These are phyloP conservation scores for Rhizopogon roseolus DNA, from an alignment of 768 basidiomycete species.

Conservation along the genomic window DNA sequence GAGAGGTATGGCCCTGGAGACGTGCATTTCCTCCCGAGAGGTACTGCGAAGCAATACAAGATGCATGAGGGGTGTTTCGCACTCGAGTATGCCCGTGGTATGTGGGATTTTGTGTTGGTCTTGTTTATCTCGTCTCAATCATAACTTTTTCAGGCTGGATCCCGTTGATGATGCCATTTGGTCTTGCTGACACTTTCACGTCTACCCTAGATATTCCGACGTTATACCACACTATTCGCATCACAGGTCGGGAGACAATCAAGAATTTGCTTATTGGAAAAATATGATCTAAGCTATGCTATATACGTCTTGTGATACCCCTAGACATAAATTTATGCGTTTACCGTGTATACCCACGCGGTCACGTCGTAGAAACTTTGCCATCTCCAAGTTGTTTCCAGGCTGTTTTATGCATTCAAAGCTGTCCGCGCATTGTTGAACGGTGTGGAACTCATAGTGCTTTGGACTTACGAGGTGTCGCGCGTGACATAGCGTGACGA, in stretches of 20 bases:
- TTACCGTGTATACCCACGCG: not conserved
- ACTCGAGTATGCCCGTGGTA: slow-evolving; percentile 90
- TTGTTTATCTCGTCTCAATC: not conserved
- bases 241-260: slow-evolving; percentile 82
- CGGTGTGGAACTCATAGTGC: no score
- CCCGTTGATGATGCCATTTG: slow-evolving; percentile 93
- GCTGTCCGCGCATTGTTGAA: no score
- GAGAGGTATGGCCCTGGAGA: slow-evolving; percentile 83
- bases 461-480: no score
- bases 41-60: slow-evolving; percentile 92
- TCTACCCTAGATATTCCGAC: slow-evolving; percentile 89
- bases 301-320: not conserved
- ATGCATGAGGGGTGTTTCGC: slow-evolving; percentile 97
- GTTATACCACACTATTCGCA: slow-evolving; percentile 67
- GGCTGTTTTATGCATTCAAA: no score
- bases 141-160: slow-evolving; percentile 79
- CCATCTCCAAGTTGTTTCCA: not conserved
- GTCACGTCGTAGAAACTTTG: not conserved
- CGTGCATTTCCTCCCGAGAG: slow-evolving; percentile 80
- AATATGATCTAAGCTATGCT: slow-evolving; percentile 42
- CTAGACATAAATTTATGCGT: not conserved
- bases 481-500: no score
- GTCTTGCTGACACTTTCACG: slow-evolving; percentile 76
- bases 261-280: slow-evolving; percentile 82
- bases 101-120: slow-evolving; percentile 14